Conservation (phyloP, 1,284 basidiomycete species). For the Moesziomyces sp. region DNA sequence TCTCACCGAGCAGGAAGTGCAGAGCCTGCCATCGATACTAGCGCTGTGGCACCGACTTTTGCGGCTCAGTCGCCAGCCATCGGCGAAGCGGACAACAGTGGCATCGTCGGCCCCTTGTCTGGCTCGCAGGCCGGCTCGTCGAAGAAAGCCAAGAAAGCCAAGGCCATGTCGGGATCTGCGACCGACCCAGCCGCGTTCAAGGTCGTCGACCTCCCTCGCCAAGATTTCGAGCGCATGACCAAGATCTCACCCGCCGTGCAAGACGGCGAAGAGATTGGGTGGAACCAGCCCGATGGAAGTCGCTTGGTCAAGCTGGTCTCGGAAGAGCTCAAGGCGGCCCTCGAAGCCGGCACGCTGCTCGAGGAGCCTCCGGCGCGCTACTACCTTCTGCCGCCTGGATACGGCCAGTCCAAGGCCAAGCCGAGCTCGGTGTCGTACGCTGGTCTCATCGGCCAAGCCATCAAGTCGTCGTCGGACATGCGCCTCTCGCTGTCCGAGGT, state of each 20-base stretch:
- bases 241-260: constrained; percentile 25
- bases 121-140: constrained; percentile 6
- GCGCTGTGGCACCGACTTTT: constrained; percentile 4
- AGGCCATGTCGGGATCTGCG: constrained; percentile 16
- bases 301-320: constrained; percentile 65
- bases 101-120: background rate
- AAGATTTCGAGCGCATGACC: constrained; percentile 46
- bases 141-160: constrained; percentile 40
- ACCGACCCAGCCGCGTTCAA: constrained; percentile 28
- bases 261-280: constrained; percentile 52
- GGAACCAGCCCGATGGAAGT: constrained; percentile 64
- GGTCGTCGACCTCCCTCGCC: constrained; percentile 33
- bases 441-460: constrained; percentile 92
- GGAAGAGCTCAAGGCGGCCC: constrained; percentile 62
- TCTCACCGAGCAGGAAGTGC: constrained; percentile 21
- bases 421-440: constrained; percentile 78
- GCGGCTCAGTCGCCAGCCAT: constrained; percentile 1
- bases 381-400: constrained; percentile 61
- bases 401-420: constrained; percentile 57
- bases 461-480: constrained; percentile 83
- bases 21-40: constrained; percentile 12
- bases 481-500: constrained; percentile 93
- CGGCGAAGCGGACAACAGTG: constrained; percentile 3
- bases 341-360: constrained; percentile 58
- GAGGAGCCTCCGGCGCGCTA: constrained; percentile 61